Conservation (phyloP, 1,284 basidiomycete genomes). For the Spongispora temasekensis region DNA sequence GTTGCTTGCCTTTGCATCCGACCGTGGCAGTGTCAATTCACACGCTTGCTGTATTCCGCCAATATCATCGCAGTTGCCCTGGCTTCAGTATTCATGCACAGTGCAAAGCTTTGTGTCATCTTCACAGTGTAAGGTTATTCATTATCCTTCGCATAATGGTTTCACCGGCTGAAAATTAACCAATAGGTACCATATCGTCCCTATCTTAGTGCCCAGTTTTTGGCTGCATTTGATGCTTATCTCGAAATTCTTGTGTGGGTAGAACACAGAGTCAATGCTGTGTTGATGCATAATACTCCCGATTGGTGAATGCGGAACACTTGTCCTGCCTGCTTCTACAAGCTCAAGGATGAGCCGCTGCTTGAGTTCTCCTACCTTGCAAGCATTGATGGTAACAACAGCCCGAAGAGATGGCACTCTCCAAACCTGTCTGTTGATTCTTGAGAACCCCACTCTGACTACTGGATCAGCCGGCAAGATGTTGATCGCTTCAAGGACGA, state of each 20-base stretch:
- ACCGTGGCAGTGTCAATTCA: not conserved
- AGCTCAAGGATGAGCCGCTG: not conserved
- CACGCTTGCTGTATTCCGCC: not conserved
- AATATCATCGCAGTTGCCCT: not conserved
- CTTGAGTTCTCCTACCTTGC: not conserved
- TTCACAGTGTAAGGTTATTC: not conserved
- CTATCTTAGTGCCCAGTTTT: not conserved
- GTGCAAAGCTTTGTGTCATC: not conserved
- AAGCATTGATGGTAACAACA: not conserved
- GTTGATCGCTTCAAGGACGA: not conserved
- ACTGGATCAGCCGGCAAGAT: not conserved
- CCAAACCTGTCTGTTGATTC: no score
- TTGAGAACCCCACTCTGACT: no score
- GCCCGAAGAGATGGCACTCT: no score
- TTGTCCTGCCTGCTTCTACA: not conserved
- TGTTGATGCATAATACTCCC: not conserved
- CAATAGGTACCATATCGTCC: not conserved
- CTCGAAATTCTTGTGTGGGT: not conserved
- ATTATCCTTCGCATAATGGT: not conserved
- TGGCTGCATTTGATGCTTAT: not conserved
- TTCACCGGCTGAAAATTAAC: not conserved
- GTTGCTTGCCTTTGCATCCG: not conserved
- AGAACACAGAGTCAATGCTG: not conserved
- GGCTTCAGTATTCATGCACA: not conserved
- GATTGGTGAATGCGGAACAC: not conserved